Evolutionary conservation across 306 rosid genomes (phyloP).

Genomic region (Abrus pulchellus): DNA sequence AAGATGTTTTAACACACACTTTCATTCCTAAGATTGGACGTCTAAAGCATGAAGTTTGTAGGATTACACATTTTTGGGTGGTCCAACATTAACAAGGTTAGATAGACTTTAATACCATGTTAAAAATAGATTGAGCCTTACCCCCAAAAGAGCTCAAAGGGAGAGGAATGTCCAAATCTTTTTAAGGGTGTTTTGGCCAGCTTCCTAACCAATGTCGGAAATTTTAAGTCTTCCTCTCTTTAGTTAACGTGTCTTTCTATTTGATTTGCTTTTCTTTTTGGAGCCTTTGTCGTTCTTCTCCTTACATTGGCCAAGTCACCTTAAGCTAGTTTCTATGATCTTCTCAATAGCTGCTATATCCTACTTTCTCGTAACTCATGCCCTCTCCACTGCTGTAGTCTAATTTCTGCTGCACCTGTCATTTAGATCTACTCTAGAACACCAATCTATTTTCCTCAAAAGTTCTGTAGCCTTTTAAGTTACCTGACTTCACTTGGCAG

Average conservation of each 20-base stretch:
- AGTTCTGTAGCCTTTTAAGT: slow-evolving; percentile 15
- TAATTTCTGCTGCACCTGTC: not conserved
- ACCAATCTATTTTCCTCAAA: slow-evolving; percentile 23
- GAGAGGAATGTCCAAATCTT: not conserved
- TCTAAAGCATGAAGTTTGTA: not conserved
- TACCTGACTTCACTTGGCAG: not conserved
- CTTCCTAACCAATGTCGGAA: not conserved
- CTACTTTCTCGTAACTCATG: not conserved
- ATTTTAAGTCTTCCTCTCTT: not conserved
- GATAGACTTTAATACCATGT: no score
- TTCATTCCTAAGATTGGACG: not conserved
- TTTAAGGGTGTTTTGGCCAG: not conserved
- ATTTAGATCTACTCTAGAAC: not conserved
- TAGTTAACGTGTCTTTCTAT: slow-evolving; percentile 1
- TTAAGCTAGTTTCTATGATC: not conserved
- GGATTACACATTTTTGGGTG: not conserved
- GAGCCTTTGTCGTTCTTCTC: not conserved
- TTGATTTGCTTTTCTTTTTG: not conserved
- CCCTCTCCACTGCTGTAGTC: not conserved
- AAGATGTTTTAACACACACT: not conserved
- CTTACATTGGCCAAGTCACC: not conserved
- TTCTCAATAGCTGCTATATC: not conserved
- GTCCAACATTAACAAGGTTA: not conserved
- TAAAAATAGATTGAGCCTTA: no score
- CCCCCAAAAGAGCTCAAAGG: no score